These are phyloP conservation scores for Claviceps capensis DNA, from an alignment of 2,329 filamentous ascomycete species.

Conservation along the genomic window DNA sequence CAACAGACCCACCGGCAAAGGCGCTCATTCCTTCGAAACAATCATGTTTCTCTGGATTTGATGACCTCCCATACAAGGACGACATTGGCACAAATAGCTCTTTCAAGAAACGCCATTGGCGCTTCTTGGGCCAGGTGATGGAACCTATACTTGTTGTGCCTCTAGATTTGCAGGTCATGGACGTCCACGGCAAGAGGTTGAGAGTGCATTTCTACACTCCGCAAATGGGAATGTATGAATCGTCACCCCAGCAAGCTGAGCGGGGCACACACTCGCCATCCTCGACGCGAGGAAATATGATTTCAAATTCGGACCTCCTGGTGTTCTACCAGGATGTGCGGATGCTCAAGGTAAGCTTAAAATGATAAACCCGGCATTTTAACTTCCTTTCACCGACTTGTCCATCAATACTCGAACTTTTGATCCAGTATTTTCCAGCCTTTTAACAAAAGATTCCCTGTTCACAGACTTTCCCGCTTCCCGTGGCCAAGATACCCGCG, in stretches of 20 bases:
- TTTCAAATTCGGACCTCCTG: background rate
- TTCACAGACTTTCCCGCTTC: background rate
- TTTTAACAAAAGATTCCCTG: too few relatives aligned
- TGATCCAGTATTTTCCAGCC: too few relatives aligned
- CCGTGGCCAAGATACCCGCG: background rate
- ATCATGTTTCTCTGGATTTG: background rate
- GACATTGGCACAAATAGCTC: background rate
- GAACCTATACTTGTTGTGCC: background rate
- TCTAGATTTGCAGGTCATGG: too few relatives aligned
- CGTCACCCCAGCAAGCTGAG: background rate
- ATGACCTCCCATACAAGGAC: background rate
- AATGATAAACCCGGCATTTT: background rate
- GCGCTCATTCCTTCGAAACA: background rate
- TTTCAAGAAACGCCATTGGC: background rate
- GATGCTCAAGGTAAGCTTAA: background rate
- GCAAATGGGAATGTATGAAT: background rate
- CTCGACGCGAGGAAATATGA: background rate
- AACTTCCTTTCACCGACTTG: too few relatives aligned
- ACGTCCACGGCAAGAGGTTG: too few relatives aligned
- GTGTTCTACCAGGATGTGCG: background rate
- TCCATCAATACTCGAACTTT: too few relatives aligned
- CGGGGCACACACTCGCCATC: background rate
- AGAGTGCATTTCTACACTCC: background rate
- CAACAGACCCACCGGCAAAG: too few relatives aligned
- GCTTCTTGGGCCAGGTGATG: background rate